Percentiles rank a stretch among this genome's conserved stretches.
phyloP scores from a whole-genome alignment of 1,284 basidiomycete genomes.

The Trichosporon asahii region DNA sequence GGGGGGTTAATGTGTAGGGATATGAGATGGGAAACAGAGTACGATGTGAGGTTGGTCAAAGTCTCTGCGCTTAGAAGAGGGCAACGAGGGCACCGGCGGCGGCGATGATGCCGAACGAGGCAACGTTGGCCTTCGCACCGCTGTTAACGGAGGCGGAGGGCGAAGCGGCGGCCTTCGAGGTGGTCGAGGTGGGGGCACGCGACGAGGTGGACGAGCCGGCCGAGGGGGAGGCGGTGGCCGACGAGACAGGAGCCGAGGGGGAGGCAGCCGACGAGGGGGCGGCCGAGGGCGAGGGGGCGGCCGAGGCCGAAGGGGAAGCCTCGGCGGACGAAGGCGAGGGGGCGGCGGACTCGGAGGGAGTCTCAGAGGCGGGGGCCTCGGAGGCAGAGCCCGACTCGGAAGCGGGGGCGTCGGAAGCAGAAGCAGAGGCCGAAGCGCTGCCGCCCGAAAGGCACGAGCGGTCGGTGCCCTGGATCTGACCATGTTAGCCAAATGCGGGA shows the following conservation, averaged over 20 bases:
- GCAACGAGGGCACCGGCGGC: constrained; percentile 38
- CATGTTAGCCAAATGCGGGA: neutral
- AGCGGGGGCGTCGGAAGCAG: neutral
- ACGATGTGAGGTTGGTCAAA: neutral
- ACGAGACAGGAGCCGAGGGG: constrained; percentile 10
- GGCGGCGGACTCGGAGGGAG: neutral
- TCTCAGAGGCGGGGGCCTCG: neutral
- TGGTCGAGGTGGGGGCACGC: constrained; percentile 15
- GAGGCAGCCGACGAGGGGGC: constrained; percentile 16
- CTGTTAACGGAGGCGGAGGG: constrained; percentile 11
- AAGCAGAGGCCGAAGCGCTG: neutral
- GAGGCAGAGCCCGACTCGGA: neutral
- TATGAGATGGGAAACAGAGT: neutral
- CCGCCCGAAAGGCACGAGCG: constrained; percentile 1
- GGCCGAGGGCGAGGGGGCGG: constrained; percentile 9
- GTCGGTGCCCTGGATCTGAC: constrained; percentile 10
- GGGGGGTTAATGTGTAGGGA: neutral
- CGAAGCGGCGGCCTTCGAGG: constrained; percentile 18
- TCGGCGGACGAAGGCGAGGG: neutral
- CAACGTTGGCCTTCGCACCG: constrained; percentile 24
- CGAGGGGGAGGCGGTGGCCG: neutral
- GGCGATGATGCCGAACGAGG: constrained; percentile 34
- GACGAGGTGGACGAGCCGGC: constrained; percentile 13
- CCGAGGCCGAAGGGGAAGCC: neutral
- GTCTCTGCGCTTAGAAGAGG: constrained; percentile 31